Conservation (phyloP, 176 grass and related monocot genomes). For the Hsuehochloa calcarea region DNA sequence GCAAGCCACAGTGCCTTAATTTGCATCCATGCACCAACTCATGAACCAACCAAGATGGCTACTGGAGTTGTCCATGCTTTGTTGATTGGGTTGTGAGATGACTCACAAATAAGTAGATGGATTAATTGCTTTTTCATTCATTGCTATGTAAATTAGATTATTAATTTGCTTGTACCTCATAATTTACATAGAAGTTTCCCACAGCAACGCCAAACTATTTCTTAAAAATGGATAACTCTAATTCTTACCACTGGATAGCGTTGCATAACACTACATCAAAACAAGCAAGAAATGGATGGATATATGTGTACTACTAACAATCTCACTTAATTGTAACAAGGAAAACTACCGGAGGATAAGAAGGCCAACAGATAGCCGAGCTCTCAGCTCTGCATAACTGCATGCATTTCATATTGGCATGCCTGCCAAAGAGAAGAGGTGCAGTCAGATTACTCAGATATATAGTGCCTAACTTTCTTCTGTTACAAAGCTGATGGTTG, state of each 20-base stretch:
- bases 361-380: background rate
- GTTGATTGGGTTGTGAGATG: background rate
- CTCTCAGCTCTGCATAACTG: background rate
- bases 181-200: background rate
- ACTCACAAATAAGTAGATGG: background rate
- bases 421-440: background rate
- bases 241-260: no score
- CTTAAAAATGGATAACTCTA: no score
- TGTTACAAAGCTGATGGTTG: background rate
- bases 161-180: background rate
- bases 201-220: no score
- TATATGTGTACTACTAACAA: background rate
- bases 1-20: constrained; percentile 16
- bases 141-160: background rate
- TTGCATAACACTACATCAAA: no score
- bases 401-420: background rate
- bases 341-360: background rate
- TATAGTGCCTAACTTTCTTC: background rate
- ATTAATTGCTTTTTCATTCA: background rate
- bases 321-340: background rate
- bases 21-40: background rate
- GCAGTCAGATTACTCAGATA: background rate
- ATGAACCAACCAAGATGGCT: background rate
- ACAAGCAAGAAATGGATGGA: background rate
- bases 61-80: background rate